Percentiles rank a stretch among this genome's conserved stretches.
These are phyloP conservation scores for Fusarium nodosum DNA, from an alignment of 2,329 filamentous ascomycete genomes.

Conservation along the genomic window DNA sequence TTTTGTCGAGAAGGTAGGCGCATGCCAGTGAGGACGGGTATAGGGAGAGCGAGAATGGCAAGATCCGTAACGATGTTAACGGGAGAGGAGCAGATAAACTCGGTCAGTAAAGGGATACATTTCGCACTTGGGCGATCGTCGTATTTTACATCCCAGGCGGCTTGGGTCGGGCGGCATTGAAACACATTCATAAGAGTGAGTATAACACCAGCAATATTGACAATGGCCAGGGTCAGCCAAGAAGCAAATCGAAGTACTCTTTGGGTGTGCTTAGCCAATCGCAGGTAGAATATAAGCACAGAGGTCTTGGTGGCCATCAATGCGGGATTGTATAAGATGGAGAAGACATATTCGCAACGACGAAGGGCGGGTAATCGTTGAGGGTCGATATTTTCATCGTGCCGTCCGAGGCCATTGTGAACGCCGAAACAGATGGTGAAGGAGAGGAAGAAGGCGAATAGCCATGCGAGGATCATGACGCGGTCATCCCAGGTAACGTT, in stretches of 20 bases:
- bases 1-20: constrained; percentile 88
- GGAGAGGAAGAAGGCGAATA: constrained; percentile 75
- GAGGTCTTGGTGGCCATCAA: constrained; percentile 93
- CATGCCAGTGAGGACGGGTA: constrained; percentile 90
- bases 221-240: constrained; percentile 81
- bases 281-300: constrained; percentile 91
- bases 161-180: constrained; percentile 82
- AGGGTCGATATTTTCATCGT: constrained; percentile 70
- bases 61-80: constrained; percentile 94
- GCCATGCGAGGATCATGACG: constrained; percentile 84
- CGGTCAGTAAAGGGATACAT: constrained; percentile 71
- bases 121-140: constrained; percentile 49
- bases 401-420: constrained; percentile 74
- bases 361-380: constrained; percentile 67
- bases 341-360: constrained; percentile 73
- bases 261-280: constrained; percentile 82
- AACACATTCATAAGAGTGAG: constrained; percentile 90
- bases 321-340: constrained; percentile 81
- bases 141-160: constrained; percentile 70
- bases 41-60: constrained; percentile 86
- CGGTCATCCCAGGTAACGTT: constrained; percentile 82
- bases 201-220: constrained; percentile 82
- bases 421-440: constrained; percentile 76
- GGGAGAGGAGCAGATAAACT: constrained; percentile 81
- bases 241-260: constrained; percentile 83